Percentiles rank a stretch among this genome's conserved stretches.
phyloP scores from a whole-genome alignment of 2,329 filamentous ascomycete species.

The Atkinsonella texensis region DNA sequence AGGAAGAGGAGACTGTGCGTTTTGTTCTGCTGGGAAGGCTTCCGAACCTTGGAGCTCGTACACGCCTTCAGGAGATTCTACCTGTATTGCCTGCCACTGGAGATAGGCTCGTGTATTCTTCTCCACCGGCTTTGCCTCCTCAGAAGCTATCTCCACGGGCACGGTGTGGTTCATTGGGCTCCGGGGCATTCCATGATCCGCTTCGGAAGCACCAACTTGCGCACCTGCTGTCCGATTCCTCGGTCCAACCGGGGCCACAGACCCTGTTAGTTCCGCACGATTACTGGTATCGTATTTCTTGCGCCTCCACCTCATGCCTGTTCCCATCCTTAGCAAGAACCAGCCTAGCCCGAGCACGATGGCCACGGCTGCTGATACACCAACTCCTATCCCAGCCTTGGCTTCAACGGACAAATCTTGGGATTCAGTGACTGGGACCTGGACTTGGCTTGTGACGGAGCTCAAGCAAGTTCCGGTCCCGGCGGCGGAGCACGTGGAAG shows the following conservation, averaged over 20 bases:
- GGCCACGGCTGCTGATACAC: conserved; percentile 31
- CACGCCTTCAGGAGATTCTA: conserved; percentile 14
- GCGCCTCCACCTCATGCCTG: background rate
- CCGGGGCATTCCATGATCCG: background rate
- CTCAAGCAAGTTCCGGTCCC: conserved; percentile 26
- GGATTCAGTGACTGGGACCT: conserved; percentile 24
- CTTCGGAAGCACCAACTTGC: background rate
- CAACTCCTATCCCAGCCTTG: conserved; percentile 45
- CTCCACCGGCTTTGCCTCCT: conserved; percentile 3
- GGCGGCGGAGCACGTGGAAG: conserved; percentile 20
- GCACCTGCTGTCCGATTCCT: background rate
- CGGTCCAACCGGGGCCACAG: background rate
- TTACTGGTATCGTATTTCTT: background rate
- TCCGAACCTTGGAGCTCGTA: conserved; percentile 35
- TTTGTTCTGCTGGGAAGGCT: background rate
- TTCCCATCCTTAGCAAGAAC: conserved; percentile 29
- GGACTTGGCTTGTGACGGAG: conserved; percentile 34
- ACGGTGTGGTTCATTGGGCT: conserved; percentile 12
- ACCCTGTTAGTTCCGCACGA: conserved; percentile 1
- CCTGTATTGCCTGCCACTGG: background rate
- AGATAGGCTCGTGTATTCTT: background rate
- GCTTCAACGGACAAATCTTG: conserved; percentile 33
- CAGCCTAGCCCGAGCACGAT: conserved; percentile 33
- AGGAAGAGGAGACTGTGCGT: background rate
- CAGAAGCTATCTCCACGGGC: conserved; percentile 42